Evolutionary conservation across 1,284 basidiomycete genomes (phyloP).

Genomic region (Marasmius oreades): DNA sequence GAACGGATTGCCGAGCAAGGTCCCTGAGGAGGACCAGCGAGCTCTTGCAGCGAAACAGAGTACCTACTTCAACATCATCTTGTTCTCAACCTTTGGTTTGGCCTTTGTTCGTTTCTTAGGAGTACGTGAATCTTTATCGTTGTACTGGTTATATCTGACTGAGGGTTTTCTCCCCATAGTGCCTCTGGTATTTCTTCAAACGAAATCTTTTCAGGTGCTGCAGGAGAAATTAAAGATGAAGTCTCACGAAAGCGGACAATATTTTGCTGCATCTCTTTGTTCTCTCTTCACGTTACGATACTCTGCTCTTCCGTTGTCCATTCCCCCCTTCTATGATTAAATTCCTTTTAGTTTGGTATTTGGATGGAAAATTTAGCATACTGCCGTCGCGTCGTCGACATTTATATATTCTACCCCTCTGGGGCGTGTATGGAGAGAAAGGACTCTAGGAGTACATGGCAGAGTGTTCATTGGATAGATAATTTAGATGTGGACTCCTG

Average conservation of each 20-base stretch:
- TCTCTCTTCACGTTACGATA: constrained; percentile 1
- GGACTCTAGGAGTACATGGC: constrained; percentile 51
- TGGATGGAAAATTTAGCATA: background rate
- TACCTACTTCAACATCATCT: constrained; percentile 78
- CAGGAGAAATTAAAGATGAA: constrained; percentile 55
- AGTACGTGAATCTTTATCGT: constrained; percentile 46
- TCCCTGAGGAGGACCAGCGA: constrained; percentile 38
- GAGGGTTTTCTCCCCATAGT: constrained; percentile 38
- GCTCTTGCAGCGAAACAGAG: constrained; percentile 63
- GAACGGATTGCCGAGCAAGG: constrained; percentile 61
- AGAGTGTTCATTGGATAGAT: constrained; percentile 32
- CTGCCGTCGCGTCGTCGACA: constrained; percentile 2
- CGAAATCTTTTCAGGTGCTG: constrained; percentile 81
- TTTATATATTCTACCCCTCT: constrained; percentile 10
- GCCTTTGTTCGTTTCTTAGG: constrained; percentile 79
- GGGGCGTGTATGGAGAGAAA: constrained; percentile 9
- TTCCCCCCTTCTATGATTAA: background rate
- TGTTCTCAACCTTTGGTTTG: constrained; percentile 88
- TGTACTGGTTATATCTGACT: constrained; percentile 15
- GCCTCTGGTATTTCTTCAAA: constrained; percentile 79
- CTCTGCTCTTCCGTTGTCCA: constrained; percentile 9
- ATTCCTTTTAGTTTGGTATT: background rate
- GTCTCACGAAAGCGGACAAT: background rate
- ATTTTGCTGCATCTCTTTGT: background rate
- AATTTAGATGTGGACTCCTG: constrained; percentile 6